Evolutionary conservation across 2,329 filamentous ascomycete species (phyloP).

Genomic region (Sodiomyces alkalinus): DNA sequence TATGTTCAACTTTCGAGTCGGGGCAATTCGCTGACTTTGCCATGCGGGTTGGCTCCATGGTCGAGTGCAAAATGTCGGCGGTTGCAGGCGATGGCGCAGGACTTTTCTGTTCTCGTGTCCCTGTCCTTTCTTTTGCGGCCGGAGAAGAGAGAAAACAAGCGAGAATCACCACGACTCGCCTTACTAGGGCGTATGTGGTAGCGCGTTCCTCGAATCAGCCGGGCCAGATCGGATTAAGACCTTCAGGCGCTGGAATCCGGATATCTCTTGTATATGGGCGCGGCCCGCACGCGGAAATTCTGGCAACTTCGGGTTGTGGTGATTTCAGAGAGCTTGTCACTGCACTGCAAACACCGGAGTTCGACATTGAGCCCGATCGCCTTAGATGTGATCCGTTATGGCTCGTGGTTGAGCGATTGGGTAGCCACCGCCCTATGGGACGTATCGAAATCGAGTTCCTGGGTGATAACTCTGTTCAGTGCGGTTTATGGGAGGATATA

Average conservation of each 20-base stretch:
- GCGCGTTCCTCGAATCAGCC: constrained; percentile 13
- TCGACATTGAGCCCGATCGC: constrained; percentile 57
- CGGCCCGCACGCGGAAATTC: constrained; percentile 48
- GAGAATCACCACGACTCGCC: constrained; percentile 21
- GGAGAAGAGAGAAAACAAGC: constrained; percentile 24
- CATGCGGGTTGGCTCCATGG: constrained; percentile 55
- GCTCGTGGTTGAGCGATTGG: constrained; percentile 71
- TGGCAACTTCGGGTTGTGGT: constrained; percentile 56
- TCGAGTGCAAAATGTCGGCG: constrained; percentile 37
- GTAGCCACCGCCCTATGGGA: constrained; percentile 26
- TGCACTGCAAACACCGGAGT: constrained; percentile 54
- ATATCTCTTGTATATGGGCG: constrained; percentile 59
- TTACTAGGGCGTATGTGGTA: constrained; percentile 49
- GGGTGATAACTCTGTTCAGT: constrained; percentile 29
- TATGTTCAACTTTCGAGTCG: constrained; percentile 81
- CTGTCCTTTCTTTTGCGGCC: constrained; percentile 34
- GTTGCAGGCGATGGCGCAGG: constrained; percentile 66
- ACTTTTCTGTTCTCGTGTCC: constrained; percentile 45
- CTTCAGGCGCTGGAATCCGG: constrained; percentile 34
- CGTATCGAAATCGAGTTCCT: constrained; percentile 37
- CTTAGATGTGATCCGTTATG: constrained; percentile 46
- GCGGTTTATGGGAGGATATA: constrained; percentile 25
- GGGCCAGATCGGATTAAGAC: constrained; percentile 7
- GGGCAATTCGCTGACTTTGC: constrained; percentile 62
- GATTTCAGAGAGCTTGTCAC: constrained; percentile 55